Evolutionary conservation across 805 yeast species (phyloP).

Genomic region (Candida quercuum): DNA sequence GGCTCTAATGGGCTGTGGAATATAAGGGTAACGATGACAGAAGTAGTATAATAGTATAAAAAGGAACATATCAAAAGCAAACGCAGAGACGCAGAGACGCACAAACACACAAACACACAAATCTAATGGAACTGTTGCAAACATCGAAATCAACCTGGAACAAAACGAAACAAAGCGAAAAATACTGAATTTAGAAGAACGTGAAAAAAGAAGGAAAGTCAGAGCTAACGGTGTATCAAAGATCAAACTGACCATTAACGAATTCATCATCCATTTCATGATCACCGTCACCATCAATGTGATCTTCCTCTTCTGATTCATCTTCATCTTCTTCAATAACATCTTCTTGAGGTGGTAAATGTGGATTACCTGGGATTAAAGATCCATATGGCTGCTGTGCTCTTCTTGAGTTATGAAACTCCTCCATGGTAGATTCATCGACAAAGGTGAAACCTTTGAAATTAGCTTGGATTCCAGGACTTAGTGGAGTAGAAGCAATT

Average conservation of each 20-base stretch:
- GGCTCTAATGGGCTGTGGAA: no score
- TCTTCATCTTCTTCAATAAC: conserved; percentile 68
- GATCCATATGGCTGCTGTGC: conserved; percentile 50
- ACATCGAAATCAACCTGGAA: no score
- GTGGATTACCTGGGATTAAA: conserved; percentile 74
- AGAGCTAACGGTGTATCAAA: conserved; percentile 31
- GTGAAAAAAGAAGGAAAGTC: not conserved
- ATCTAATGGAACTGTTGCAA: no score
- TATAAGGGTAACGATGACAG: no score
- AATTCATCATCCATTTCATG: conserved; percentile 75
- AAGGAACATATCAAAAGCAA: no score
- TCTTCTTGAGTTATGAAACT: conserved; percentile 48
- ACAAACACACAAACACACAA: no score
- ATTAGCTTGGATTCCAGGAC: conserved; percentile 94
- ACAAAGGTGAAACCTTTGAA: conserved; percentile 97
- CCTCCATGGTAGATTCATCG: conserved; percentile 89
- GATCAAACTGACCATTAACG: conserved; percentile 86
- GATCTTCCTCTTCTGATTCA: conserved; percentile 38
- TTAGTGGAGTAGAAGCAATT: conserved; percentile 63
- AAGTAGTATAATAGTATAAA: no score
- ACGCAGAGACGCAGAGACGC: no score
- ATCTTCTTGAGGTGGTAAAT: conserved; percentile 77
- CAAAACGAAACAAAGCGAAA: no score
- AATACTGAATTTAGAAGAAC: not conserved
- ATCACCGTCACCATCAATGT: conserved; percentile 37